phyloP scores from a whole-genome alignment of 2,329 filamentous ascomycete species.

The Colletotrichum tropicale region DNA sequence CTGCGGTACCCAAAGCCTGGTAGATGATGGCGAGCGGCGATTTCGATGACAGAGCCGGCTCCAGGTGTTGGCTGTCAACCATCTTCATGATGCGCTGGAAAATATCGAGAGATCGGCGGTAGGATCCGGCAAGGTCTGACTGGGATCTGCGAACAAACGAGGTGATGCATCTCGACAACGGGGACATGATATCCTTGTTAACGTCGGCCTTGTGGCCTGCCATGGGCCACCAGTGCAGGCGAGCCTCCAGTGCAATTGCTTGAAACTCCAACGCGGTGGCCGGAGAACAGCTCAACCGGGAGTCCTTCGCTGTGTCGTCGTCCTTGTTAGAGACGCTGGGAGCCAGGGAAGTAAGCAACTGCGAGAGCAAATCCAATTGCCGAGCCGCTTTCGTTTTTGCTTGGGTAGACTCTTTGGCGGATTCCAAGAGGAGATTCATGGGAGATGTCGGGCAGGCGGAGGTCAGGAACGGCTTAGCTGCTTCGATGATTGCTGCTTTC shows the following conservation, averaged over 20 bases:
- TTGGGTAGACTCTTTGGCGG: conserved; percentile 45
- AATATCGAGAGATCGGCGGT: conserved; percentile 40
- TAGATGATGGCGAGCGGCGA: conserved; percentile 53
- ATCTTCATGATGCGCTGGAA: conserved; percentile 35
- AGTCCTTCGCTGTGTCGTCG: conserved; percentile 60
- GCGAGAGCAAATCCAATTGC: conserved; percentile 70
- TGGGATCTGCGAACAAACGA: conserved; percentile 62
- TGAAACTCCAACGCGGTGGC: conserved; percentile 67
- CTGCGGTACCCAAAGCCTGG: conserved; percentile 56
- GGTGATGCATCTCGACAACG: conserved; percentile 66
- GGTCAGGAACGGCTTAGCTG: conserved; percentile 59
- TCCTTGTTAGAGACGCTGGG: conserved; percentile 70
- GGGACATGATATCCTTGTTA: conserved; percentile 69
- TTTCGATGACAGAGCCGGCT: conserved; percentile 39
- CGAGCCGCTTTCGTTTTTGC: conserved; percentile 63
- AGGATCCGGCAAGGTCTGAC: conserved; percentile 36
- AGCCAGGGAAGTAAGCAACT: conserved; percentile 67
- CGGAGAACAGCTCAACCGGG: conserved; percentile 60
- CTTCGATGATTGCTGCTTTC: conserved; percentile 64
- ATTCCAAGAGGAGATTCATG: conserved; percentile 56
- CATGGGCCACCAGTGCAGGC: conserved; percentile 70
- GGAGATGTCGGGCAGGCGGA: conserved; percentile 61
- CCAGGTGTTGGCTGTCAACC: conserved; percentile 37
- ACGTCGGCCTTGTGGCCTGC: conserved; percentile 63
- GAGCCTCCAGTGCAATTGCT: conserved; percentile 62